phyloP scores from a whole-genome alignment of 352 stramenopile species.

The Globisporangium echinulatum region DNA sequence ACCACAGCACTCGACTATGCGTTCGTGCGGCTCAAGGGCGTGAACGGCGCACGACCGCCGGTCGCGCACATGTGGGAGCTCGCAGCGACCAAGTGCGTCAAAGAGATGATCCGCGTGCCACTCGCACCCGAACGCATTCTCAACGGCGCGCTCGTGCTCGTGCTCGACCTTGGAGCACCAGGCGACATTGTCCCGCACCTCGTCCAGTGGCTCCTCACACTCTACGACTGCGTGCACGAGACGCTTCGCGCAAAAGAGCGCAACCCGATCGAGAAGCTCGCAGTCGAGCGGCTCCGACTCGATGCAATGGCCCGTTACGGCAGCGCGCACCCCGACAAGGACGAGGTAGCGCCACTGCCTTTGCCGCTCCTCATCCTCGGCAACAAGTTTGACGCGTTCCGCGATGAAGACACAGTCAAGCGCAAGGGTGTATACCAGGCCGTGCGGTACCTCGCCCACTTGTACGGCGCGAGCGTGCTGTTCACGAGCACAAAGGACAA shows the following conservation, averaged over 20 bases:
- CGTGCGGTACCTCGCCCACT: slow-evolving; percentile 80
- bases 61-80: slow-evolving; percentile 93
- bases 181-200: slow-evolving; percentile 75
- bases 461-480: slow-evolving; percentile 82
- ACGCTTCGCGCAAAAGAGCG: slow-evolving; percentile 60
- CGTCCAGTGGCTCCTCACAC: slow-evolving; percentile 66
- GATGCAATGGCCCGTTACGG: slow-evolving; percentile 52
- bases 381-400: slow-evolving; percentile 89
- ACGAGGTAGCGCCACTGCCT: slow-evolving; percentile 64
- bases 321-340: slow-evolving; percentile 56
- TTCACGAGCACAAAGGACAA: slow-evolving; percentile 88
- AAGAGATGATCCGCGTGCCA: slow-evolving; percentile 82
- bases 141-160: slow-evolving; percentile 70
- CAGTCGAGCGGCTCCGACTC: slow-evolving; percentile 40
- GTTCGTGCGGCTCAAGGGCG: slow-evolving; percentile 72
- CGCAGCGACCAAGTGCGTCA: slow-evolving; percentile 66
- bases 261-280: slow-evolving; percentile 53
- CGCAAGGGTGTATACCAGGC: slow-evolving; percentile 81
- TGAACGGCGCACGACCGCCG: slow-evolving; percentile 15
- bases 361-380: slow-evolving; percentile 79
- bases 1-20: slow-evolving; percentile 90
- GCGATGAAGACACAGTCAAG: slow-evolving; percentile 80
- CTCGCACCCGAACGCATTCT: slow-evolving; percentile 70
- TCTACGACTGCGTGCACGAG: slow-evolving; percentile 49
- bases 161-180: slow-evolving; percentile 77